phyloP scores from a whole-genome alignment of 129 eudicot genomes.

The Logfia minima region DNA sequence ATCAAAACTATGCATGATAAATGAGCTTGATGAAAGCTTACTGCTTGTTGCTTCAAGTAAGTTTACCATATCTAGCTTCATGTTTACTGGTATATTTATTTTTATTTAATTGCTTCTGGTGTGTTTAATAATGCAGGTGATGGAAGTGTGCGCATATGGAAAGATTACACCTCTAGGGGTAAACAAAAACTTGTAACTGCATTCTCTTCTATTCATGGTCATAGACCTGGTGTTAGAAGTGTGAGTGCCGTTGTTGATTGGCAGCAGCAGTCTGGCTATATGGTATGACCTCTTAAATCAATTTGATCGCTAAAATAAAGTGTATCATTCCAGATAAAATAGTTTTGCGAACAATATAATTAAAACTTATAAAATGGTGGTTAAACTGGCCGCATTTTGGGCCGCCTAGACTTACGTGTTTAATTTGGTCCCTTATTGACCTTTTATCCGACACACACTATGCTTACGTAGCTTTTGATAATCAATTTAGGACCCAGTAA shows the following conservation, averaged over 20 bases:
- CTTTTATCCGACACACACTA: not conserved
- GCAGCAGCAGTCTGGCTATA: conserved; percentile 98
- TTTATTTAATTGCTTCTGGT: conserved; percentile 2
- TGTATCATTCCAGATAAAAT: not conserved
- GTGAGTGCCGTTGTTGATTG: conserved; percentile 95
- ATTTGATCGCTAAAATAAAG: not conserved
- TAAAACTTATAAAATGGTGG: not conserved
- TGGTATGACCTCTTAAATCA: conserved; percentile 44
- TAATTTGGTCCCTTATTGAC: not conserved
- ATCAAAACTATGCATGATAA: conserved; percentile 83
- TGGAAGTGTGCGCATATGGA: conserved; percentile 92
- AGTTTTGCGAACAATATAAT: not conserved
- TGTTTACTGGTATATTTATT: not conserved
- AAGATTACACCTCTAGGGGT: conserved; percentile 63
- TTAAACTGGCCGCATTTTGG: not conserved
- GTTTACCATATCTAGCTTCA: conserved; percentile 2
- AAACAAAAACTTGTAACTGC: conserved; percentile 90
- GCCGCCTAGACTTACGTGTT: not conserved
- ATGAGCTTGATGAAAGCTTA: conserved; percentile 93
- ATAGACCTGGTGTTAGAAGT: conserved; percentile 77
- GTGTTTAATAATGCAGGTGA: conserved; percentile 54
- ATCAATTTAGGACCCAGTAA: not conserved
- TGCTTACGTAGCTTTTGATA: not conserved
- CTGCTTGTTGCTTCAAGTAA: conserved; percentile 94
- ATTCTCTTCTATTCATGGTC: conserved; percentile 84